A percentile compares a stretch with the other conserved stretches of the same genome.
These are phyloP conservation scores for Ceratocystiopsis sp. DNA, from an alignment of 2,329 filamentous ascomycete genomes.

Conservation along the genomic window DNA sequence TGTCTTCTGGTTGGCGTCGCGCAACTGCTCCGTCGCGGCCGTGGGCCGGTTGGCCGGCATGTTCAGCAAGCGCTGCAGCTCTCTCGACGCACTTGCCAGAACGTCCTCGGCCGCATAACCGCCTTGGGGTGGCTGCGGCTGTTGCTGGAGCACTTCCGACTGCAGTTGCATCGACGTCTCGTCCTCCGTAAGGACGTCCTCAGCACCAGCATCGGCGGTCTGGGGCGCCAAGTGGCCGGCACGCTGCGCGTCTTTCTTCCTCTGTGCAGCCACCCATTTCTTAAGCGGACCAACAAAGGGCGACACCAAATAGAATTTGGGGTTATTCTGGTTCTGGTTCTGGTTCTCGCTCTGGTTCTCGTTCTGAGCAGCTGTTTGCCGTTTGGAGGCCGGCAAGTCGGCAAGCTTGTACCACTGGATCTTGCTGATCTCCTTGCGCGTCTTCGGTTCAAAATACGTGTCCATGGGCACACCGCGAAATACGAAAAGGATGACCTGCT, in stretches of 20 bases:
- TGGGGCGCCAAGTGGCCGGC: constrained; percentile 22
- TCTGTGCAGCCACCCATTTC: constrained; percentile 79
- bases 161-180: constrained; percentile 29
- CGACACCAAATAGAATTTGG: constrained; percentile 93
- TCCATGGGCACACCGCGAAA: constrained; percentile 80
- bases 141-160: constrained; percentile 16
- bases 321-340: constrained; percentile 33
- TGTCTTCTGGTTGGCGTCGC: constrained; percentile 20
- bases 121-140: constrained; percentile 15
- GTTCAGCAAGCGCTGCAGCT: constrained; percentile 37
- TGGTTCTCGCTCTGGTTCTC: constrained; percentile 47
- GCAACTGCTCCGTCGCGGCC: neutral
- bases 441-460: constrained; percentile 74
- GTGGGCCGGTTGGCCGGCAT: constrained; percentile 24
- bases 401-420: constrained; percentile 89
- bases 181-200: constrained; percentile 43
- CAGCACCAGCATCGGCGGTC: too few species aligned
- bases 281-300: constrained; percentile 75
- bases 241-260: constrained; percentile 46
- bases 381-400: constrained; percentile 68
- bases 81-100: constrained; percentile 31
- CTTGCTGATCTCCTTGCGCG: constrained; percentile 92
- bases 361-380: constrained; percentile 44
- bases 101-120: constrained; percentile 20
- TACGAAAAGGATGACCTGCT: constrained; percentile 84